phyloP scores from a whole-genome alignment of 1,284 basidiomycete genomes.

The Ganoderma meredithae region DNA sequence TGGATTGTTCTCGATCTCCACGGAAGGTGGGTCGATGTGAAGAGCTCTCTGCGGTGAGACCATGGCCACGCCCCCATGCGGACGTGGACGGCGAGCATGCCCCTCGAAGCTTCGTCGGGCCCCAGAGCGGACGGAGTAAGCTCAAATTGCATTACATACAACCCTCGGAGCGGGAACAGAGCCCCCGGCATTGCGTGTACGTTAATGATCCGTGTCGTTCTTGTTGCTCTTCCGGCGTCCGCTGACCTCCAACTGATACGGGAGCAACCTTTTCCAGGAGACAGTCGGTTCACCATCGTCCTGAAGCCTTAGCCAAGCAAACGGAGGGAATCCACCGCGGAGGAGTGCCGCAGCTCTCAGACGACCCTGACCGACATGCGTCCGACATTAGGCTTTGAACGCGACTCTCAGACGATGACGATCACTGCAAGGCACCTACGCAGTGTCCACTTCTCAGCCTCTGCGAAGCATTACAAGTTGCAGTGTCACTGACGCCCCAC shows the following conservation, averaged over 20 bases:
- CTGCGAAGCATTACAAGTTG: not conserved
- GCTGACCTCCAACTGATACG: not conserved
- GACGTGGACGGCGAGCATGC: not conserved
- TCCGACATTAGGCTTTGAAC: slow-evolving; percentile 7
- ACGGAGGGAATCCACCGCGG: not conserved
- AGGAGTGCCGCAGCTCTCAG: not conserved
- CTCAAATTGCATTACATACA: not conserved
- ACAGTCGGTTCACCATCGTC: too few species aligned
- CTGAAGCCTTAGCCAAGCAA: not conserved
- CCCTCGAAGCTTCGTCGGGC: not conserved
- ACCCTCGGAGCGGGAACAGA: not conserved
- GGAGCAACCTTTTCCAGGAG: too few species aligned
- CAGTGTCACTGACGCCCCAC: not conserved
- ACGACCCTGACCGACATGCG: slow-evolving; percentile 1
- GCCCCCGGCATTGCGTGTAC: not conserved
- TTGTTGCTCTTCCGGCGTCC: not conserved
- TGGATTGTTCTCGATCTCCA: not conserved
- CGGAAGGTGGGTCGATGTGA: not conserved
- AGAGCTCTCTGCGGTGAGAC: not conserved
- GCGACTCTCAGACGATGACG: not conserved
- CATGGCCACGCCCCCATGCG: not conserved
- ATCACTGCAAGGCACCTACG: not conserved
- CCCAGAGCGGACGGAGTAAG: not conserved
- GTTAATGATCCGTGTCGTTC: not conserved
- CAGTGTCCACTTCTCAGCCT: not conserved